These are phyloP conservation scores for Quillaja saponaria DNA, from an alignment of 306 rosid genomes.

Conservation along the genomic window DNA sequence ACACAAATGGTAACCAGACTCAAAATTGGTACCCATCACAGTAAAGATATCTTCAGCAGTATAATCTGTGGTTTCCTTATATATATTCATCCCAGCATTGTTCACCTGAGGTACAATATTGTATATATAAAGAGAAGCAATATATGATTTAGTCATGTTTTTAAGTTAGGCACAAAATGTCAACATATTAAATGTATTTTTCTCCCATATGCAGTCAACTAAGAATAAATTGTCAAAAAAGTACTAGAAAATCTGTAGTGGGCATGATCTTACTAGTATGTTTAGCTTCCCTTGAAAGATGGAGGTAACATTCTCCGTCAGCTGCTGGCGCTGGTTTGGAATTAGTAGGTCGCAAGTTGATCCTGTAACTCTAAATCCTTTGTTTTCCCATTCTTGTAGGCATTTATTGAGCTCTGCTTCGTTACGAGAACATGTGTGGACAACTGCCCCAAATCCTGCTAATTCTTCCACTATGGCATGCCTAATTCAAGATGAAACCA, in stretches of 20 bases:
- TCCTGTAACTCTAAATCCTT: conserved; percentile 39
- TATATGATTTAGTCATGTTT: too few species aligned
- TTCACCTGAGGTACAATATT: conserved; percentile 36
- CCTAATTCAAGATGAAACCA: too few species aligned
- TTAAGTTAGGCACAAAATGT: too few species aligned
- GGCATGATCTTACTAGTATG: conserved; percentile 32
- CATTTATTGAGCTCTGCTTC: conserved; percentile 33
- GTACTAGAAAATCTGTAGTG: too few species aligned
- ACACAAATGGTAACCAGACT: conserved; percentile 35
- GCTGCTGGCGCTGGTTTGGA: conserved; percentile 22
- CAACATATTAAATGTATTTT: too few species aligned
- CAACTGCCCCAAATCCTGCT: conserved; percentile 41
- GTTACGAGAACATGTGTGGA: conserved; percentile 39
- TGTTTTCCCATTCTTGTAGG: conserved; percentile 35
- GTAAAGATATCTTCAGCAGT: conserved; percentile 37
- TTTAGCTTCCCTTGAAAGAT: conserved; percentile 38
- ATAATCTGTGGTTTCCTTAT: conserved; percentile 24
- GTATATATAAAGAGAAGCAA: too few species aligned
- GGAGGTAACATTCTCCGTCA: conserved; percentile 33
- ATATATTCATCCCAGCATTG: conserved; percentile 22
- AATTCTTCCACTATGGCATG: conserved; percentile 45
- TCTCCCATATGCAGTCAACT: too few species aligned
- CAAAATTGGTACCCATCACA: conserved; percentile 42
- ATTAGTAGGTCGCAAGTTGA: conserved; percentile 34
- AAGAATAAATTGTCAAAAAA: neutral